A percentile compares a stretch with the other conserved stretches of the same genome.
Evolutionary conservation across 768 basidiomycete genomes (phyloP).

Genomic region (Candolleomyces eurysporus): DNA sequence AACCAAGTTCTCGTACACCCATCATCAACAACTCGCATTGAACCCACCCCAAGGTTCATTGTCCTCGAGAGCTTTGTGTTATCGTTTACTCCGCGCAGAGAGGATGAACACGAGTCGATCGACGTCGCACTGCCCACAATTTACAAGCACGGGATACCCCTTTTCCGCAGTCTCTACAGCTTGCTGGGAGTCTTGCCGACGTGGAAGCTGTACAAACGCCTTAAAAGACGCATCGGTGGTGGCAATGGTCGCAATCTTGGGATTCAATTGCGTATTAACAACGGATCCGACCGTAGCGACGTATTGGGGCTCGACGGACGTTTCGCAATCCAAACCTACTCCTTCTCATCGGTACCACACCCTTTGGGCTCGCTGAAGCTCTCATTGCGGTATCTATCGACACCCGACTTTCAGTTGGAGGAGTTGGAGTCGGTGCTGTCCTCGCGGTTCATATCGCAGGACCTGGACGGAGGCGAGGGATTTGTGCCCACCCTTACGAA

Average conservation of each 20-base stretch:
- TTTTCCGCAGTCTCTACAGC: conserved; percentile 76
- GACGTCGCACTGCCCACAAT: conserved; percentile 68
- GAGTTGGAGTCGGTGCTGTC: conserved; percentile 76
- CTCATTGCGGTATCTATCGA: conserved; percentile 59
- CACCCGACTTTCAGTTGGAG: conserved; percentile 71
- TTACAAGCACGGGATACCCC: conserved; percentile 82
- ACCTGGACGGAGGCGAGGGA: conserved; percentile 42
- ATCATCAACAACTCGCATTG: conserved; percentile 58
- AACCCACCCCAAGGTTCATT: conserved; percentile 66
- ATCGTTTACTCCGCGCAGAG: conserved; percentile 5
- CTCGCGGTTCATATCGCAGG: conserved; percentile 66
- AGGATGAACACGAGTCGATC: conserved; percentile 3
- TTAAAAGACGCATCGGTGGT: conserved; percentile 38
- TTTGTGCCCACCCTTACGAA: conserved; percentile 74
- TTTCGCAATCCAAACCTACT: conserved; percentile 51
- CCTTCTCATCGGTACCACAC: conserved; percentile 67
- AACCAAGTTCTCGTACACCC: conserved; percentile 74
- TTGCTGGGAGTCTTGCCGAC: conserved; percentile 72
- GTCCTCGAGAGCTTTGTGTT: conserved; percentile 15
- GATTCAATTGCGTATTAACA: conserved; percentile 27
- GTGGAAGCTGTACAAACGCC: conserved; percentile 69
- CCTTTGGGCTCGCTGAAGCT: conserved; percentile 64
- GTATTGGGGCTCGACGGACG: conserved; percentile 39
- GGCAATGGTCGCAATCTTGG: conserved; percentile 16
- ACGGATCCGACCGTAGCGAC: conserved; percentile 10